A percentile compares a stretch with the other conserved stretches of the same genome.
Evolutionary conservation across 176 grass and related monocot species (phyloP).

Genomic region (Alloteropsis semialata): DNA sequence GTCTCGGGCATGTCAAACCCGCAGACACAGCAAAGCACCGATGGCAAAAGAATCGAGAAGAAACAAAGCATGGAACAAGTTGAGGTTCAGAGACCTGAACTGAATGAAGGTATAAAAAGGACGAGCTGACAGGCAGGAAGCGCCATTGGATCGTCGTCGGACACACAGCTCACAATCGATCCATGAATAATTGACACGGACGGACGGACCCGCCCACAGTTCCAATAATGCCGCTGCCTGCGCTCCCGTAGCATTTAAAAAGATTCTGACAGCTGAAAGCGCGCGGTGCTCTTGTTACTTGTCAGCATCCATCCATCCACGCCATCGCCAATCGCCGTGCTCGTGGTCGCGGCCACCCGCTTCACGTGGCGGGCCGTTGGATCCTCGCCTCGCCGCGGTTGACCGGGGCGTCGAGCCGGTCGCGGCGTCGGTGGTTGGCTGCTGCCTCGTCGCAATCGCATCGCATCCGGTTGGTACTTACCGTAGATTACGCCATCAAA

Average conservation of each 20-base stretch:
- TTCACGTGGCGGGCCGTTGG: conserved; percentile 30
- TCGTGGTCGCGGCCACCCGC: background rate
- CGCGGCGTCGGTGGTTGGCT: background rate
- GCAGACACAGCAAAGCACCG: background rate
- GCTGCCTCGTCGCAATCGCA: background rate
- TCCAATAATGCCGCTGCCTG: background rate
- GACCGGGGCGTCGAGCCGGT: conserved; percentile 10
- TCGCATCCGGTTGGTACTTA: conserved; percentile 20
- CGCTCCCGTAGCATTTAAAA: conserved; percentile 14
- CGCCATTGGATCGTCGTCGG: background rate
- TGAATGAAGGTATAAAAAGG: background rate
- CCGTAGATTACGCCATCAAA: background rate
- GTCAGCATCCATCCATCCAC: background rate
- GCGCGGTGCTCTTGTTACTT: too few species aligned
- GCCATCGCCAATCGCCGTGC: too few species aligned
- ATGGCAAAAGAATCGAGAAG: background rate
- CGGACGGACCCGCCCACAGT: background rate
- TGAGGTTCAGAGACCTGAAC: background rate
- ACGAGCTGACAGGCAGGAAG: background rate
- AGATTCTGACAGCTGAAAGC: conserved; percentile 28
- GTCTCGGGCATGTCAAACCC: background rate
- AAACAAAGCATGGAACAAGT: background rate
- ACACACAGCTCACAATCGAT: background rate
- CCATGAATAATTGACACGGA: conserved; percentile 43
- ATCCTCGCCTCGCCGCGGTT: conserved; percentile 10